Evolutionary conservation across 2,329 filamentous ascomycete genomes (phyloP).

Genomic region (Scytalidium sp.): DNA sequence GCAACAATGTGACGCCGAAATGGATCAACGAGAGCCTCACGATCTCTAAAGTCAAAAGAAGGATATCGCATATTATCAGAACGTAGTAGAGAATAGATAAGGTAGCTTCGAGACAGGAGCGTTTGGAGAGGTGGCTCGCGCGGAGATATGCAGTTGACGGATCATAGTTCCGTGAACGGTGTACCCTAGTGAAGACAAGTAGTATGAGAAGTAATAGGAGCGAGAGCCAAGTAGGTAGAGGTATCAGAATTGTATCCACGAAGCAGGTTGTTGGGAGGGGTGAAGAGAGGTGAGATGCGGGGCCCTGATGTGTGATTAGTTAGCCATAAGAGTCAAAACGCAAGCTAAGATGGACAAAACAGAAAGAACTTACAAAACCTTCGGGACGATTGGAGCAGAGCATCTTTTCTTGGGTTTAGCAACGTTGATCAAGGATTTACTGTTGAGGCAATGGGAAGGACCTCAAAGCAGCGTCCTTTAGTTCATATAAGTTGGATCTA

Average conservation of each 20-base stretch:
- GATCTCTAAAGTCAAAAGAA: conserved; percentile 31
- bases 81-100: conserved; percentile 24
- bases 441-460: too few species aligned
- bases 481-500: too few species aligned
- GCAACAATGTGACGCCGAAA: conserved; percentile 30
- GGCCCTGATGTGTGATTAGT: conserved; percentile 20
- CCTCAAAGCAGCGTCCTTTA: too few species aligned
- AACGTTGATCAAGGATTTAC: too few species aligned
- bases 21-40: conserved; percentile 26
- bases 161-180: conserved; percentile 16
- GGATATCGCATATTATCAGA: conserved; percentile 25
- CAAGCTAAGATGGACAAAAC: not conserved
- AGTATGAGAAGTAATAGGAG: conserved; percentile 23
- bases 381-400: conserved; percentile 29
- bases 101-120: not conserved
- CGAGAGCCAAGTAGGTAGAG: conserved; percentile 31
- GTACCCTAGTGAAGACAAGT: conserved; percentile 14
- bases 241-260: conserved; percentile 30
- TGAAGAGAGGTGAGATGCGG: conserved; percentile 27
- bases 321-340: not conserved
- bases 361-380: conserved; percentile 26
- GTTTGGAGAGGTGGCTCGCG: conserved; percentile 1
- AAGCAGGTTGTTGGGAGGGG: conserved; percentile 34
- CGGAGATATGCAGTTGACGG: conserved; percentile 19
- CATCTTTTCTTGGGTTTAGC: not conserved